Evolutionary conservation across 2,329 filamentous ascomycete species (phyloP), one percentile per base, ranked within the genome.

Genomic region (Alternaria dauci): DNA sequence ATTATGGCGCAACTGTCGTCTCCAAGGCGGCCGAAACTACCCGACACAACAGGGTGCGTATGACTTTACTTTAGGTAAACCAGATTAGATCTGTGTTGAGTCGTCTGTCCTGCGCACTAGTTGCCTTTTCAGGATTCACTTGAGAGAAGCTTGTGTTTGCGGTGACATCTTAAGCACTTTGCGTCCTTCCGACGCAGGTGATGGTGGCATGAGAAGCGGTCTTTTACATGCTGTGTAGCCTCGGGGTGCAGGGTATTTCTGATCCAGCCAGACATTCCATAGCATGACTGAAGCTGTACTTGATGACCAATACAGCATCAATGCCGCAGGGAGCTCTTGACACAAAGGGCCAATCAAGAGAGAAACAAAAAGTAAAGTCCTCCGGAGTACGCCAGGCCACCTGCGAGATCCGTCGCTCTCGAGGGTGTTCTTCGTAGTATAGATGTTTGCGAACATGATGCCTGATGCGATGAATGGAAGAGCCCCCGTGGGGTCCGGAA

Each of bases 391-490:
- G 8, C 61, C 65, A 11, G 67, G 61, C 63, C 63, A 66, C 18
- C 62, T 50, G 8, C 46, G 46, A 18, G 32, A 62, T 23, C 54
- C 61, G 11, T 55, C 61, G 47, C 43, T 67, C 2, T 61, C 57
- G 23, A 64, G 54, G 1, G 60, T 67, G 36, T 73, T 72, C 6
- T 70, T 74, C 12, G 65, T 62, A 9, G 67, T 61, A 51, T 71
- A 76, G 8, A 87, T 72, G 62, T 85, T 86, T 8, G 80, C 62
- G 16, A 87, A 72, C 58, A 87, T 83, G 5, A 82, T 77, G 1
- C 74, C 78, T 0, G 82, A 83, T 23, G 87, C 77, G 3, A 83
- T 58, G 41, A 82, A 78, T 0, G 86, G 85, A 2, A 88, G 77
- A 2, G 80, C 65, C 2, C 82, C 75, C 3, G 81, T 81, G 0